phyloP scores from a whole-genome alignment of 495 filamentous ascomycete species.

The Aspergillus kassunensis region DNA sequence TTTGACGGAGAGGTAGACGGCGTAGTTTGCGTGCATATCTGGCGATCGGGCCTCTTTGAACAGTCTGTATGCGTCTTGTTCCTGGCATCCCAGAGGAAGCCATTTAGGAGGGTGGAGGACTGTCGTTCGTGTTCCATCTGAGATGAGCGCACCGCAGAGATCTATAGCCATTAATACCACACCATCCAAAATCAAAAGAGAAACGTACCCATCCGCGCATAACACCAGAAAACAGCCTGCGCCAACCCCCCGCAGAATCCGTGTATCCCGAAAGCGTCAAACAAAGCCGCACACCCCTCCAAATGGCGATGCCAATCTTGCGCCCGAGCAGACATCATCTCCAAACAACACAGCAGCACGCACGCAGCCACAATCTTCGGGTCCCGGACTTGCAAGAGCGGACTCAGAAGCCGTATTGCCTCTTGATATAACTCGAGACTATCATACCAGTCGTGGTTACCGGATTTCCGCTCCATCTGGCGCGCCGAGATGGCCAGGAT shows the following conservation, averaged over 20 bases:
- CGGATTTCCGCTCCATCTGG: conserved; percentile 41
- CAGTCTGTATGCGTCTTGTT: conserved; percentile 26
- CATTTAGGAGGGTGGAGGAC: conserved; percentile 40
- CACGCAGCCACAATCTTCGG: conserved; percentile 38
- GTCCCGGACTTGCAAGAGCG: conserved; percentile 33
- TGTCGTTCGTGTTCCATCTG: conserved; percentile 40
- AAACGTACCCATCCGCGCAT: conserved; percentile 41
- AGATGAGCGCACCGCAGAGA: conserved; percentile 45
- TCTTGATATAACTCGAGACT: conserved; percentile 45
- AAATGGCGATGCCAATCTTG: conserved; percentile 46
- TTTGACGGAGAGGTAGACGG: conserved; percentile 43
- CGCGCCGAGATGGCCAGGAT: conserved; percentile 42
- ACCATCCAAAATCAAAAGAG: not conserved
- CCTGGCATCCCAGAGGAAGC: conserved; percentile 28
- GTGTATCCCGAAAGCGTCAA: conserved; percentile 39
- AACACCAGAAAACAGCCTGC: conserved; percentile 49
- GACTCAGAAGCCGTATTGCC: conserved; percentile 39
- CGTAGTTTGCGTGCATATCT: conserved; percentile 45
- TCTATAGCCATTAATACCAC: conserved; percentile 22
- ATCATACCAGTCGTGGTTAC: conserved; percentile 31
- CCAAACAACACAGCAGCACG: conserved; percentile 41
- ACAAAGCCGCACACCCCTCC: conserved; percentile 45
- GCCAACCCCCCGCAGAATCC: conserved; percentile 38
- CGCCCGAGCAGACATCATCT: conserved; percentile 47
- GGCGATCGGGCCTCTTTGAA: conserved; percentile 28